Percentiles rank a stretch among this genome's conserved stretches.
These are phyloP conservation scores for Phaffomyces opuntiae DNA, from an alignment of 805 yeast species.

Conservation along the genomic window DNA sequence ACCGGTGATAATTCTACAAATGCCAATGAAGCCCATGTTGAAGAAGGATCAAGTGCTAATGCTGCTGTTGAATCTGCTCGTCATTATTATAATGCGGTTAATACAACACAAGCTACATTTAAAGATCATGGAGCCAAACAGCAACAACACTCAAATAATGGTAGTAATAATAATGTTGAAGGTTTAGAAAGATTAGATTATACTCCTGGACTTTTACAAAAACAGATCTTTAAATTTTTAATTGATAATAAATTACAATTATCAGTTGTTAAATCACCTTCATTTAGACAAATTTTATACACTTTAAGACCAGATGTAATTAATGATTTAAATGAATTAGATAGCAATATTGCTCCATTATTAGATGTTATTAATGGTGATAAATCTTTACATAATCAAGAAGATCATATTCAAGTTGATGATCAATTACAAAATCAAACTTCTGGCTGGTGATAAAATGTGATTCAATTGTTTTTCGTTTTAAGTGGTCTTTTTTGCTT, in stretches of 20 bases:
- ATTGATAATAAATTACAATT: constrained; percentile 47
- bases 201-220: constrained; percentile 40
- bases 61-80: constrained; percentile 22
- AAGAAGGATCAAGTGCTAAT: background rate
- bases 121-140: constrained; percentile 8
- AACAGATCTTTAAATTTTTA: constrained; percentile 42
- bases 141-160: background rate
- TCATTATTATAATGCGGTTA: constrained; percentile 26
- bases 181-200: constrained; percentile 36
- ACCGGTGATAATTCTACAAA: background rate
- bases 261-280: constrained; percentile 38
- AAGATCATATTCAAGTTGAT: constrained; percentile 2
- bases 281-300: constrained; percentile 44
- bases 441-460: constrained; percentile 1
- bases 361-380: constrained; percentile 31
- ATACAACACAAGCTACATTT: constrained; percentile 9
- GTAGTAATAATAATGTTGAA: constrained; percentile 8
- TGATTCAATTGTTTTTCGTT: background rate
- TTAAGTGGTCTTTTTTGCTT: background rate
- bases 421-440: constrained; percentile 4
- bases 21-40: background rate
- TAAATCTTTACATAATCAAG: background rate
- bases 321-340: constrained; percentile 39
- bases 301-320: constrained; percentile 44
- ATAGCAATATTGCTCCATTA: constrained; percentile 31